A percentile compares a stretch with the other conserved stretches of the same genome.
Conservation (phyloP, 192 early-diverging fungal genomes). For the Polychytrium aggregatum region DNA sequence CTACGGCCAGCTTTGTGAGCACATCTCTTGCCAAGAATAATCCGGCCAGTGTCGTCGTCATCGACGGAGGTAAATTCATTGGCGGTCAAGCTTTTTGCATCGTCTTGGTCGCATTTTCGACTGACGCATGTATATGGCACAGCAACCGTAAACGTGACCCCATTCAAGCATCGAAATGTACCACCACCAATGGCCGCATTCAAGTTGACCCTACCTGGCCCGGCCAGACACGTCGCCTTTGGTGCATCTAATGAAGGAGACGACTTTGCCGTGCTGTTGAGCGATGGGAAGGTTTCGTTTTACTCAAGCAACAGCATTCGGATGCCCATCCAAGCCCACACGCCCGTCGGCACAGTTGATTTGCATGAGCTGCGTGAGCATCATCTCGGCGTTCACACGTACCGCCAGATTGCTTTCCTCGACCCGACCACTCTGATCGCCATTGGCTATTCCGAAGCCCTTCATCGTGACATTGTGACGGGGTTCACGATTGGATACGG, state of each 20-base stretch:
- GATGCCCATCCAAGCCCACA: slow-evolving; percentile 24
- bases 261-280: slow-evolving; percentile 59
- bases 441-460: too few species aligned
- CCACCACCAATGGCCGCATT: slow-evolving; percentile 86
- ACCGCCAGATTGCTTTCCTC: slow-evolving; percentile 66
- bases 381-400: slow-evolving; percentile 2
- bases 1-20: slow-evolving; percentile 25
- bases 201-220: slow-evolving; percentile 21
- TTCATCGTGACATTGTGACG: background rate
- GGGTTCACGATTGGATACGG: too few species aligned
- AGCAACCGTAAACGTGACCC: slow-evolving; percentile 52
- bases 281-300: slow-evolving; percentile 30
- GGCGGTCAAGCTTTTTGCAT: slow-evolving; percentile 12
- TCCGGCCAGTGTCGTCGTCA: slow-evolving; percentile 56
- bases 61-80: slow-evolving; percentile 50
- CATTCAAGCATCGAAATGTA: slow-evolving; percentile 71
- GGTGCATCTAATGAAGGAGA: slow-evolving; percentile 47
- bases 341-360: slow-evolving; percentile 3
- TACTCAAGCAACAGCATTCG: slow-evolving; percentile 6
- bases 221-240: slow-evolving; percentile 54
- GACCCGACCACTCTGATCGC: slow-evolving; percentile 34
- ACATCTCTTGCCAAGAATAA: slow-evolving; percentile 25
- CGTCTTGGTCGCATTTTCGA: slow-evolving; percentile 10
- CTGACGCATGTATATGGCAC: slow-evolving; percentile 11
- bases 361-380: background rate